Percentiles rank a stretch among this genome's conserved stretches.
phyloP scores from a whole-genome alignment of 129 eudicot species.

The Flaveria brownii region DNA sequence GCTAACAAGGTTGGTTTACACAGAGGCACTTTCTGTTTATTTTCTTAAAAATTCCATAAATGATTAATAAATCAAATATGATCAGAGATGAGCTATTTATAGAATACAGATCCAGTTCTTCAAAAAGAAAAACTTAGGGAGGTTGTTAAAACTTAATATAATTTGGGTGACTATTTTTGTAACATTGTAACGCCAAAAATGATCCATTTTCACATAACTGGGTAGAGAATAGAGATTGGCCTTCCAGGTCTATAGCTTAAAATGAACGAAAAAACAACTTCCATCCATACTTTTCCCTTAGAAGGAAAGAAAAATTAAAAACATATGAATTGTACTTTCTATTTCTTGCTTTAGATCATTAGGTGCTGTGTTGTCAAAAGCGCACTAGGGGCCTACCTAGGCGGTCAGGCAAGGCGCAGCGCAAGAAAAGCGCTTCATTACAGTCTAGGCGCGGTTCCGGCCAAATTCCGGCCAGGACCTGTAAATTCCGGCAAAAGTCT shows the following conservation, averaged over 20 bases:
- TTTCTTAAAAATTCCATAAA: not conserved
- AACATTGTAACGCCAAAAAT: not conserved
- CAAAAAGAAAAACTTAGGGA: not conserved
- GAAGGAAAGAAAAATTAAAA: too few species aligned
- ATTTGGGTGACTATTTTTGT: not conserved
- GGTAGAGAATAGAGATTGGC: not conserved
- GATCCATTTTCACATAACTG: not conserved
- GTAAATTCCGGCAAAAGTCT: too few species aligned
- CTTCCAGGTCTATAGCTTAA: not conserved
- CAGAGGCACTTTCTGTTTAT: not conserved
- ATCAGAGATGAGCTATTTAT: not conserved
- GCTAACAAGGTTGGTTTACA: constrained; percentile 1
- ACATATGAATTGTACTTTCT: not conserved
- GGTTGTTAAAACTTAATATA: not conserved
- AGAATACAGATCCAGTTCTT: not conserved
- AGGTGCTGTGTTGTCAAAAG: too few species aligned
- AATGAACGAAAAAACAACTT: not conserved
- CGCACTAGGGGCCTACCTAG: too few species aligned
- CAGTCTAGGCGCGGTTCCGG: too few species aligned
- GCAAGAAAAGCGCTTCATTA: too few species aligned
- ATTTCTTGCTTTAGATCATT: not conserved
- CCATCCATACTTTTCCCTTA: not conserved
- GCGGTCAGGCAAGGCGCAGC: too few species aligned
- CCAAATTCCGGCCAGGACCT: too few species aligned
- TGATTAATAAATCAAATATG: not conserved